phyloP scores from a whole-genome alignment of 129 eudicot genomes.

The Helianthus tuberosus region DNA sequence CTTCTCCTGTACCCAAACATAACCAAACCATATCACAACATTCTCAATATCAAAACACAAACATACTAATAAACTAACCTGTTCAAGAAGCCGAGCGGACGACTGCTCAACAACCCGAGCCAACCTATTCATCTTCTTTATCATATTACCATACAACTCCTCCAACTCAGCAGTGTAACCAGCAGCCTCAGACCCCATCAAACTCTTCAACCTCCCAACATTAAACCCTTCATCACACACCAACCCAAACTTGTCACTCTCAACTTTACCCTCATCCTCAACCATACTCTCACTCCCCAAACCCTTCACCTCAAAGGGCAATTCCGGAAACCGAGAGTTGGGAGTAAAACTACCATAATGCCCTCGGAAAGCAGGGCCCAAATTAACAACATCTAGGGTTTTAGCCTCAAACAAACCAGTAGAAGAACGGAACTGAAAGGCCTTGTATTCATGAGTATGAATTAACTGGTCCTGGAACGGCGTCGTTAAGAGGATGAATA shows the following conservation, averaged over 20 bases:
- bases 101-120: slow-evolving; percentile 70
- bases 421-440: slow-evolving; percentile 46
- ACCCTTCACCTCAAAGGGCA: slow-evolving; percentile 49
- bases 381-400: slow-evolving; percentile 60
- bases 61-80: slow-evolving; percentile 43
- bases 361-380: slow-evolving; percentile 83
- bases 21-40: not conserved
- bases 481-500: slow-evolving; percentile 71
- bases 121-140: slow-evolving; percentile 60
- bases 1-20: slow-evolving; percentile 52
- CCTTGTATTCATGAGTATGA: slow-evolving; percentile 83
- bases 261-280: slow-evolving; percentile 48
- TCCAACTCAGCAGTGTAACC: slow-evolving; percentile 62
- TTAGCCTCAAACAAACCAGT: slow-evolving; percentile 49
- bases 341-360: slow-evolving; percentile 70
- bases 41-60: not conserved
- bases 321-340: slow-evolving; percentile 52
- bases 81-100: slow-evolving; percentile 74
- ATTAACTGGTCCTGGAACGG: slow-evolving; percentile 71
- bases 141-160: slow-evolving; percentile 84
- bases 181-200: slow-evolving; percentile 61
- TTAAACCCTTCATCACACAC: slow-evolving; percentile 38
- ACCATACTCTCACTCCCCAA: slow-evolving; percentile 44
- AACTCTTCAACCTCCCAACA: slow-evolving; percentile 23
- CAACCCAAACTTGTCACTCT: slow-evolving; percentile 51